Base-by-base conservation (phyloP, 192 early-diverging fungal species). In the Backusella psychrophila region DNA sequence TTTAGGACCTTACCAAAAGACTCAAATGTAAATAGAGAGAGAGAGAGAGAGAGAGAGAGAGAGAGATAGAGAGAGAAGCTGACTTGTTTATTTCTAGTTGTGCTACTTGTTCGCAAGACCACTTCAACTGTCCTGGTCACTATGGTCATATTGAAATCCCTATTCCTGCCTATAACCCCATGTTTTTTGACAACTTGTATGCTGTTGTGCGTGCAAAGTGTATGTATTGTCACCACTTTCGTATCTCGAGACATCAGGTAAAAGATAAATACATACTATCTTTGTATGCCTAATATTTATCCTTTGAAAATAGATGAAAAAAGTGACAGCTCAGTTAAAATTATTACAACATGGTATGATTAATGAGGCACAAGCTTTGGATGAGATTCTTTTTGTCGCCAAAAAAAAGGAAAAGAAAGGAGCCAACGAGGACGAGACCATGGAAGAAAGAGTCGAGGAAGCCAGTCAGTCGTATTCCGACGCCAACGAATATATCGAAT, bases 121-220 rank as follows among this genome's bases (percentile, higher is more conserved):
- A 95, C 86, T 92, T 88, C 76, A 87, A 87, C 44, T 99, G 96
- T 77, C 96, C 96, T 4, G 97, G 97, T 41, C 96, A 99, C 77
- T 99, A 97, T 88, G 96, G 97, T 17, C 96, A 99, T 81, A 97
- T 99, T 77, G 95, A 98, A 75, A 88, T 99, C 26, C 91, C 93
- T 14, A 86, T 89, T 15, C 94, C 95, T 26, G 93, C 93, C 46
- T 92, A 96, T 83, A 98, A 99, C 84, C 93, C 98, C 21, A 89
- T 98, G 87, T 95, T 98, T 79, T 98, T 99, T 80, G 85, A 87
- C n/a, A 90, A 95, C n/a, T 85, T 97, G 83, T 95, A 94, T 83
- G 91, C 90, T 77, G 81, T 97, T 53, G 84, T 99, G 9, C 93
- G 94, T 69, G 91, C 94, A 2, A 83, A 89, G 59, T 99, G 98